phyloP scores from a whole-genome alignment of 768 basidiomycete species.

The Boletus pseudo-olivaceus region DNA sequence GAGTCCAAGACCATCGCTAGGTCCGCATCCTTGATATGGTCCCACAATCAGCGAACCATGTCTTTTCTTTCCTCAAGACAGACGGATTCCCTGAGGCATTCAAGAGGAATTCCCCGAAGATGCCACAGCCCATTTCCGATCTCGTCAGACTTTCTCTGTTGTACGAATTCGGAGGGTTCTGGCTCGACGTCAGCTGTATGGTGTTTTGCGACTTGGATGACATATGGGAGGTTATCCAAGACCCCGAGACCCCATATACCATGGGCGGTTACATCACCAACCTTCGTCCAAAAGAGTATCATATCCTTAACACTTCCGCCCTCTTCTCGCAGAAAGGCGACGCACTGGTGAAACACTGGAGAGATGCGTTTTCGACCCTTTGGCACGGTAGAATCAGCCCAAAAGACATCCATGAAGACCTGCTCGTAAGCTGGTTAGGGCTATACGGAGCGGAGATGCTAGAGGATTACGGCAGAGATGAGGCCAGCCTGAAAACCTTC shows the following conservation, averaged over 20 bases:
- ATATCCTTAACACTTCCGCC: conserved; percentile 2
- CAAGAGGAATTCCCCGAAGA: background rate
- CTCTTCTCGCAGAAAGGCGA: conserved; percentile 3
- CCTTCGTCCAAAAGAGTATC: conserved; percentile 4
- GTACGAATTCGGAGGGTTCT: conserved; percentile 1
- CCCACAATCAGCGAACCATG: background rate
- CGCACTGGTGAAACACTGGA: background rate
- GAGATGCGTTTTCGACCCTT: background rate
- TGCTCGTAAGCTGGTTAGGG: conserved; percentile 1
- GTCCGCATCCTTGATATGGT: background rate
- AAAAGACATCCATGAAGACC: background rate
- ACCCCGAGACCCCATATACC: background rate
- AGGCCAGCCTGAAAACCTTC: background rate
- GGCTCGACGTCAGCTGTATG: conserved; percentile 6
- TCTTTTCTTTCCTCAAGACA: background rate
- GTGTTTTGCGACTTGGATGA: background rate
- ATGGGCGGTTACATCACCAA: conserved; percentile 3
- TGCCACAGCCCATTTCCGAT: background rate
- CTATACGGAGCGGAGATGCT: background rate
- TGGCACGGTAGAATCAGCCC: background rate
- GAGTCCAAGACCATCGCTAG: background rate
- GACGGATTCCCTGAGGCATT: background rate
- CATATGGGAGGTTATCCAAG: background rate
- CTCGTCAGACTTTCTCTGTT: conserved; percentile 1
- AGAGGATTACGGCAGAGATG: background rate